phyloP scores from a whole-genome alignment of 2,329 filamentous ascomycete species.

The Periconia digitata region DNA sequence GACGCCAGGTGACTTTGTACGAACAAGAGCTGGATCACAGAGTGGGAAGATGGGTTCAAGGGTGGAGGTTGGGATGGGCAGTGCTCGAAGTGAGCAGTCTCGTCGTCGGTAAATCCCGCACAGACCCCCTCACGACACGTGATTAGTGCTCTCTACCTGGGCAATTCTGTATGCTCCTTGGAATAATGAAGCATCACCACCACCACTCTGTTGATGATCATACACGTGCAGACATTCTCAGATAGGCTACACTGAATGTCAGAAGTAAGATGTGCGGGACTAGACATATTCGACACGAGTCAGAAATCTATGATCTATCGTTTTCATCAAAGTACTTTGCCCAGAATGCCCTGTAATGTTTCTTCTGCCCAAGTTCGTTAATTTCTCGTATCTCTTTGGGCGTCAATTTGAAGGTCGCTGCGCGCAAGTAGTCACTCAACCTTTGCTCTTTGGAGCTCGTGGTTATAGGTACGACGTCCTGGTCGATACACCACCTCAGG shows the following conservation, averaged over 20 bases:
- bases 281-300: too few species aligned
- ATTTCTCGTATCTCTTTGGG: conserved; percentile 56
- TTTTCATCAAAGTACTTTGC: conserved; percentile 53
- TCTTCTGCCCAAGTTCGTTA: conserved; percentile 57
- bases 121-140: neutral
- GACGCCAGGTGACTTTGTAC: too few species aligned
- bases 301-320: conserved; percentile 53
- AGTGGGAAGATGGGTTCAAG: too few species aligned
- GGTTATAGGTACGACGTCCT: conserved; percentile 60
- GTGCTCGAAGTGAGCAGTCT: neutral
- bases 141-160: neutral
- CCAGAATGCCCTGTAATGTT: conserved; percentile 66
- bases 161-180: neutral
- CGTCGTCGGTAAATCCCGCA: neutral
- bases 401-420: conserved; percentile 60
- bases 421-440: conserved; percentile 59
- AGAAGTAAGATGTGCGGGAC: too few species aligned
- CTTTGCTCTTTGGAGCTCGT: conserved; percentile 63
- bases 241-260: too few species aligned
- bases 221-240: neutral
- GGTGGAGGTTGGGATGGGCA: neutral
- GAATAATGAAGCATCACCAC: too few species aligned
- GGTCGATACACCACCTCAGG: conserved; percentile 63
- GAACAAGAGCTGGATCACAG: too few species aligned
- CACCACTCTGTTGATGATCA: neutral